Evolutionary conservation across 2,329 filamentous ascomycete genomes (phyloP).

Genomic region (Trichoderma harzianum): DNA sequence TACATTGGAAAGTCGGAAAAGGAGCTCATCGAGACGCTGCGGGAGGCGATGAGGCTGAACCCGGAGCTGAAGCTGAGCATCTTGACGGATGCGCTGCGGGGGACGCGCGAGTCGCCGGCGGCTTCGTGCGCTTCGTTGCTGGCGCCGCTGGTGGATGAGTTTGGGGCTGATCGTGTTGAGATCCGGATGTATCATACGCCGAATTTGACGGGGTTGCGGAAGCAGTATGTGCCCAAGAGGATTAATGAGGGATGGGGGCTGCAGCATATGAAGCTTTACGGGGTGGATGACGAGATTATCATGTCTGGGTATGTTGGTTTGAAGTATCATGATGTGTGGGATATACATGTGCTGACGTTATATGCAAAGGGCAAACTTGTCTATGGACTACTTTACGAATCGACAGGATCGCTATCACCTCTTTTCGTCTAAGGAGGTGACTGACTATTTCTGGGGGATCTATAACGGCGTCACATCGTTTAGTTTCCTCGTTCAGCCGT

Average conservation of each 20-base stretch:
- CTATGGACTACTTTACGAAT: constrained; percentile 92
- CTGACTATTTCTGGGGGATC: constrained; percentile 76
- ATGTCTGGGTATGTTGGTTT: constrained; percentile 67
- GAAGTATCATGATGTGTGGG: neutral
- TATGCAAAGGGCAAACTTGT: constrained; percentile 70
- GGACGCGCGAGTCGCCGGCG: constrained; percentile 83
- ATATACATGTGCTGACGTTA: neutral
- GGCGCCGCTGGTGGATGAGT: constrained; percentile 76
- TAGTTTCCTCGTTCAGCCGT: constrained; percentile 74
- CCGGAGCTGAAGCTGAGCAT: constrained; percentile 79
- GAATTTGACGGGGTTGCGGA: constrained; percentile 83
- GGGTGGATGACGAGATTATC: constrained; percentile 91
- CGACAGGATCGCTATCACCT: constrained; percentile 93
- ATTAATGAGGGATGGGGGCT: constrained; percentile 98
- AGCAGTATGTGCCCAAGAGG: constrained; percentile 77
- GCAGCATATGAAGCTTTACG: constrained; percentile 99
- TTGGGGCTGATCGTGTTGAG: constrained; percentile 80
- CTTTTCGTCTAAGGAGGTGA: constrained; percentile 74
- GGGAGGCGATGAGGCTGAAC: constrained; percentile 69
- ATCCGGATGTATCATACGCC: constrained; percentile 98
- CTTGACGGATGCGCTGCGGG: constrained; percentile 84
- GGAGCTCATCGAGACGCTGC: constrained; percentile 79
- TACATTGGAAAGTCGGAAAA: constrained; percentile 94
- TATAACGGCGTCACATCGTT: constrained; percentile 75
- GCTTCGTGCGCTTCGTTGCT: constrained; percentile 86